Evolutionary conservation across 2,329 filamentous ascomycete genomes (phyloP), one percentile per base, ranked within the genome.

Genomic region (Aureobasidium melanogenum): DNA sequence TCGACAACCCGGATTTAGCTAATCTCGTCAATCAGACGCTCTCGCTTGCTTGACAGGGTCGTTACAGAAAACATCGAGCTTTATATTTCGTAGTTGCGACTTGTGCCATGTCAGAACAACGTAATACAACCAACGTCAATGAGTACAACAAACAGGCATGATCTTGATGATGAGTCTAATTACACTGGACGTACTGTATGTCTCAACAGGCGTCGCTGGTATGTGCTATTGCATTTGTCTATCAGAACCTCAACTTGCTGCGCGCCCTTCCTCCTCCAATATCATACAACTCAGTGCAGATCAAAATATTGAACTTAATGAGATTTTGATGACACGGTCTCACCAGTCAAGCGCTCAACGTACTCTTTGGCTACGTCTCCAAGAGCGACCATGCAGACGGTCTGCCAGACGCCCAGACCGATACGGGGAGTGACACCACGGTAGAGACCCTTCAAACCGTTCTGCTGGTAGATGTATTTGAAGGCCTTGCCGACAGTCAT

Each of bases 381-480:
- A 77, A 97, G 83, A 72, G 93, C 94, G 78, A 99, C 94, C 94
- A 99, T 99, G 84, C 94, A 99, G 72, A 99, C 88, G 65, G 94
- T 99, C 84, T 99, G 94, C 94, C 94, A 99, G 80, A 99, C 85
- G 73, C 94, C 88, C 66, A 99, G 86, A 69, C 92, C 92, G 74
- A 99, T 92, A 75, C 94, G 88, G 70, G 94, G 94, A 68, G 91
- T 83, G 66, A 99, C 93, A 73, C 94, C 94, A 73, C 94, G 90
- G 83, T 99, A 99, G 67, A 99, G 82, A 72, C 94, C 94, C 80
- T 86, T 88, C 72, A 97, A 51, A 64, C 94, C 94, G 77, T 96
- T 97, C 73, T 84, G 84, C 68, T 82, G 73, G 80, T 97, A 97
- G 76, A 99, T 97, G 79, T 99, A 99, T 68, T 73, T 81, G 68